Evolutionary conservation across 306 rosid genomes (phyloP), one percentile per base, ranked within the genome.

Genomic region (Vicia faba): DNA sequence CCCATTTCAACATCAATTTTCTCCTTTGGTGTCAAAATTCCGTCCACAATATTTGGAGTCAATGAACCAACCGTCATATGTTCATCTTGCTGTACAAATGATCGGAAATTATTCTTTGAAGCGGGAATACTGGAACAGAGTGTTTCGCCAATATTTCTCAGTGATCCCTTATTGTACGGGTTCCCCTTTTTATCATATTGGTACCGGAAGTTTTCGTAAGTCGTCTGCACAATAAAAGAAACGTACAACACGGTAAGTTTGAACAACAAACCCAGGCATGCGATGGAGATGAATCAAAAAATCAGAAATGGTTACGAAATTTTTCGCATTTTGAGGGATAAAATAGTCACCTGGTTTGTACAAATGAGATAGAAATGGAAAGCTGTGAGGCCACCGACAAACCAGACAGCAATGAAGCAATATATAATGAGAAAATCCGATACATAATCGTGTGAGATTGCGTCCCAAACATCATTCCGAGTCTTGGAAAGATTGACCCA

Each of bases 311-410:
- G 73, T 13, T 23, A 36, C 9, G n/a, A 72, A 28, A 23, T 29
- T 39, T 29, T 64, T 43, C 25, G 66, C 51, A 75, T 50, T 58
- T 58, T 38, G 66, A 29, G 61, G 55, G 71, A 70, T 53, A 76
- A 75, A 69, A 74, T 26, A 60, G 41, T 77, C 62, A 89, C 98
- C 98, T 93, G 97, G 78, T 90, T 93, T 76, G 90, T 86, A 68
- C 88, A 80, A 26, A 90, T 75, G 69, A 93, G 92, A 80, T 86
- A 88, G 78, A 83, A 84, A 85, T 93, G 99, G 87, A 93, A 93
- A 40, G 83, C 69, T 33, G 96, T 80, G 54, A 93, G 99, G 82
- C 99, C 99, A 49, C 97, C 99, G 61, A 93, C 99, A 59, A 93
- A 93, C 99, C 97, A 90, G 66, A 88, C 83, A 31, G 90, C 87